Conservation (phyloP, 2,329 filamentous ascomycete species). For the Xylaria sp. region DNA sequence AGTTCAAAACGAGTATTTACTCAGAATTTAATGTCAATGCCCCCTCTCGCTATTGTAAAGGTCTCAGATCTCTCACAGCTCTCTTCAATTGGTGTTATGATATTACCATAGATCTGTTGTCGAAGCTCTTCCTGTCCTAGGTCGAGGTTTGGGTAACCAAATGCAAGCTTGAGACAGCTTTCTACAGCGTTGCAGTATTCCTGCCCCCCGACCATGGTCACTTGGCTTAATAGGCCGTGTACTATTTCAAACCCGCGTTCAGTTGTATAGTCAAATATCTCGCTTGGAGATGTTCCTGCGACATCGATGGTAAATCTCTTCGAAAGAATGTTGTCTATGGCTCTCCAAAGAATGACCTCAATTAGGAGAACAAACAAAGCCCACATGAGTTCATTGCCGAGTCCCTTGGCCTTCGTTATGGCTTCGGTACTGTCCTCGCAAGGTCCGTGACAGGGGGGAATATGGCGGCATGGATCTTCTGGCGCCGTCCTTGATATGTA, state of each 20-base stretch:
- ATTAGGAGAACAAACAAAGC: conserved; percentile 14
- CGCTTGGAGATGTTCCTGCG: neutral
- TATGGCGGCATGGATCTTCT: neutral
- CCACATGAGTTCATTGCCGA: conserved; percentile 11
- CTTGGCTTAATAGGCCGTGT: neutral
- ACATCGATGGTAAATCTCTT: neutral
- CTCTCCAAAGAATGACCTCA: conserved; percentile 15
- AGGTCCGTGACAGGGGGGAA: neutral
- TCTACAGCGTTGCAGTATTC: conserved; percentile 10
- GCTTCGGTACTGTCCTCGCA: neutral
- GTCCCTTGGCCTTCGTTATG: neutral
- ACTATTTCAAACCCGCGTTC: conserved; percentile 6
- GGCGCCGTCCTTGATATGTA: neutral
- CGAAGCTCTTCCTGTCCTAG: neutral
- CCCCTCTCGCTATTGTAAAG: neutral
- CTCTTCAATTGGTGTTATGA: conserved; percentile 14
- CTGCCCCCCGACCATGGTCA: neutral
- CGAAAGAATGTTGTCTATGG: conserved; percentile 2
- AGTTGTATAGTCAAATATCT: conserved; percentile 12
- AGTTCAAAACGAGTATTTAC: neutral
- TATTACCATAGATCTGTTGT: conserved; percentile 7
- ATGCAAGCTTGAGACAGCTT: conserved; percentile 16
- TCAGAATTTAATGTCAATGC: neutral
- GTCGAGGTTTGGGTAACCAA: conserved; percentile 9
- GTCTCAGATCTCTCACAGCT: conserved; percentile 5